These are phyloP conservation scores for Rhizophagus sp. DNA, from an alignment of 192 early-diverging fungal species.

Conservation along the genomic window DNA sequence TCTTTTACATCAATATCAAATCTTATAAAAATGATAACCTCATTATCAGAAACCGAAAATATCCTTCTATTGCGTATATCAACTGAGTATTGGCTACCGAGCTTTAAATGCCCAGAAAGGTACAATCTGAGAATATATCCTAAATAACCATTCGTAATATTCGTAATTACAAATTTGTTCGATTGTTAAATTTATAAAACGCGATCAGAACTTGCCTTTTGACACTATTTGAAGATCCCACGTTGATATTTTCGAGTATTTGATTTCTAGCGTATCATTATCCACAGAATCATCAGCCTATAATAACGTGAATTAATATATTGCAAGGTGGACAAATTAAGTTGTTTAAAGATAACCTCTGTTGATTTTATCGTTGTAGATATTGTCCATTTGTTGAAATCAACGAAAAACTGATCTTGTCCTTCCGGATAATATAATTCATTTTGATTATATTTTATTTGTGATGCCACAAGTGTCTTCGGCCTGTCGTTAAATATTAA, in stretches of 20 bases:
- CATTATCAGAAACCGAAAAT: background rate
- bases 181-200: background rate
- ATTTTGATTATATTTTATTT: slow-evolving; percentile 17
- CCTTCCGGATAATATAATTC: slow-evolving; percentile 11
- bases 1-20: background rate
- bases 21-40: background rate
- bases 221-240: slow-evolving; percentile 2
- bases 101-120: slow-evolving; percentile 3
- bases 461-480: slow-evolving; percentile 5
- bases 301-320: background rate
- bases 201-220: background rate
- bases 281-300: slow-evolving; percentile 6
- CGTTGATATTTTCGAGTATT: slow-evolving; percentile 19
- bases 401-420: slow-evolving; percentile 20
- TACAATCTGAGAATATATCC: slow-evolving; percentile 5
- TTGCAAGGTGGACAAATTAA: background rate
- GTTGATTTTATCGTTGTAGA: background rate
- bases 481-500: background rate
- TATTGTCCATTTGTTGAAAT: slow-evolving; percentile 27
- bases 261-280: slow-evolving; percentile 12
- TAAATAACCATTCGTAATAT: background rate
- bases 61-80: background rate
- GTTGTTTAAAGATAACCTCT: background rate
- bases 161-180: background rate
- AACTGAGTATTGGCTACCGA: background rate